Evolutionary conservation across 169 alveolate species (phyloP).

Genomic region (Plasmodium billcollinsi): DNA sequence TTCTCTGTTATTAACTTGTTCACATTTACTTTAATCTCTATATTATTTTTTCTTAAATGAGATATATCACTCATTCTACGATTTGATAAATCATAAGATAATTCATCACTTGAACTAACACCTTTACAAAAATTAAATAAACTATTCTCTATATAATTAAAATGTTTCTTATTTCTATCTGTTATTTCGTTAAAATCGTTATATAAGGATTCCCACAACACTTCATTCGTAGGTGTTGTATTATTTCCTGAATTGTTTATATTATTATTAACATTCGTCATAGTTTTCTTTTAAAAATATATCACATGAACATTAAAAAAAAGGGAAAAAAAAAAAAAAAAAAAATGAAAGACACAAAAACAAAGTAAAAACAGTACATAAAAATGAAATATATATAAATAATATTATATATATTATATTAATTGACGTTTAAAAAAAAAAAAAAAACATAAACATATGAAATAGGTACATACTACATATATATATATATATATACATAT

Average conservation of each 20-base stretch:
- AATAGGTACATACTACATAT: no score
- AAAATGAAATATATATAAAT: neutral
- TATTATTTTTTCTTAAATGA: neutral
- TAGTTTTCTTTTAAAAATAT: neutral
- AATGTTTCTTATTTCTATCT: conserved; percentile 44
- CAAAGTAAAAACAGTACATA: neutral
- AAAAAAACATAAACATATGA: no score
- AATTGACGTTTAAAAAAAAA: no score
- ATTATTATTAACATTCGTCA: neutral
- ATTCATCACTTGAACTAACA: conserved; percentile 15
- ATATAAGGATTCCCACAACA: conserved; percentile 69
- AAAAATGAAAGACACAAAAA: neutral
- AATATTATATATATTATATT: no score
- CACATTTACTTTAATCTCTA: neutral
- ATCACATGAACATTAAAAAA: neutral
- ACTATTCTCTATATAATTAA: conserved; percentile 59
- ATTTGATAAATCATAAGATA: conserved; percentile 12
- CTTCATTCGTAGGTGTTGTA: conserved; percentile 7
- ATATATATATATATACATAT: no score
- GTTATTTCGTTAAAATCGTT: conserved; percentile 72
- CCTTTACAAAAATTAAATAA: conserved; percentile 67
- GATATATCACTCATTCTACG: no score
- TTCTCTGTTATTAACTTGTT: neutral
- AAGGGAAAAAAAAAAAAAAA: neutral
- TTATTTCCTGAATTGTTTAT: conserved; percentile 7